Percentiles rank a stretch among this genome's conserved stretches.
phyloP scores from a whole-genome alignment of 176 grass and related monocot genomes.

The Aegilops umbellulata region DNA sequence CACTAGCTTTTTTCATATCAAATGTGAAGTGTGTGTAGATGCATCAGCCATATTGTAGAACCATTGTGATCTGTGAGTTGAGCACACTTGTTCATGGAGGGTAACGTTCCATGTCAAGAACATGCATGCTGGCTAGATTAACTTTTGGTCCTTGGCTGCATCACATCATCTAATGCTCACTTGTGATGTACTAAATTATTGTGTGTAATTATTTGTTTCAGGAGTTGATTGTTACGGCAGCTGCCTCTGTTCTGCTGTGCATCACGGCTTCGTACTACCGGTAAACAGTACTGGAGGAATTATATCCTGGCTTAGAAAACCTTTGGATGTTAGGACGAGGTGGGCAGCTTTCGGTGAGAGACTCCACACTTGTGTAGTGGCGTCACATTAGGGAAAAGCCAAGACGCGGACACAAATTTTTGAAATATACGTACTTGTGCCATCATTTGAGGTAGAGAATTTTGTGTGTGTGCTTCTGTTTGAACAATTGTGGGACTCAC shows the following conservation, averaged over 20 bases:
- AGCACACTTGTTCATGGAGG: not conserved
- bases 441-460: constrained; percentile 1
- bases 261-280: constrained; percentile 48
- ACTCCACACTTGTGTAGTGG: not conserved
- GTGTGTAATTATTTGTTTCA: constrained; percentile 11
- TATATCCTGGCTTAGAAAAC: not conserved
- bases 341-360: not conserved
- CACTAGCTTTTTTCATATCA: not conserved
- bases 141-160: not conserved
- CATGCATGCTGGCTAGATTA: not conserved
- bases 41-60: not conserved
- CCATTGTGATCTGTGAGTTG: not conserved
- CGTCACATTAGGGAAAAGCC: not conserved
- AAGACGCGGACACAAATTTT: constrained; percentile 12
- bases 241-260: constrained; percentile 34
- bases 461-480: not conserved
- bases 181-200: not conserved
- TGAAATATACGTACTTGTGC: not conserved
- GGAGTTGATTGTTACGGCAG: constrained; percentile 44
- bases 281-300: constrained; percentile 1
- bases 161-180: not conserved
- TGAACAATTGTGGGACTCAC: not conserved
- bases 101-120: not conserved
- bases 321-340: not conserved
- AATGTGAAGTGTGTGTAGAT: not conserved